phyloP scores from a whole-genome alignment of 139 green algal genomes.

The Eudorina sp. region DNA sequence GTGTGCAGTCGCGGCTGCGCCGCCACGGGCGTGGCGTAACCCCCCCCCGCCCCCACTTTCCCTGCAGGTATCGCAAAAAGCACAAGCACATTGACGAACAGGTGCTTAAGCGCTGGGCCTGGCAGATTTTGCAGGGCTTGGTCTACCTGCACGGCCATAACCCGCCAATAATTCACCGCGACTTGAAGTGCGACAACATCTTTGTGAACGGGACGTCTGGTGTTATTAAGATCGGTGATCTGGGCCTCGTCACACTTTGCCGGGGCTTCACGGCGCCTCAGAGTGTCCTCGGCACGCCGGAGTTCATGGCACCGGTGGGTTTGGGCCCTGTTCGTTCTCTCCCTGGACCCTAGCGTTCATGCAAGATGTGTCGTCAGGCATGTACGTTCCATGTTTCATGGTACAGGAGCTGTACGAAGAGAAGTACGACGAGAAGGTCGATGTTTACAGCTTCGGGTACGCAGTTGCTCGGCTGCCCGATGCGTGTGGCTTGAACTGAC shows the following conservation, averaged over 20 bases:
- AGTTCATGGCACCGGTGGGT: conserved; percentile 52
- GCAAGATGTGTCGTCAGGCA: no score
- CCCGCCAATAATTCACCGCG: conserved; percentile 92
- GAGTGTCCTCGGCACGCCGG: conserved; percentile 84
- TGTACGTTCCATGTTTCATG: no score
- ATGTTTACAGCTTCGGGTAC: conserved; percentile 82
- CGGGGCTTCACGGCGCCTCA: conserved; percentile 90
- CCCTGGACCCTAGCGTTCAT: no score
- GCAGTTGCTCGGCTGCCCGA: background rate
- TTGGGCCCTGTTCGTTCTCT: no score
- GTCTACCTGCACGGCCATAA: conserved; percentile 96
- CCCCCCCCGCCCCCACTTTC: no score
- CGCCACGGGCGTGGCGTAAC: no score
- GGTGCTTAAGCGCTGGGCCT: conserved; percentile 95
- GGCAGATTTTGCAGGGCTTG: conserved; percentile 97
- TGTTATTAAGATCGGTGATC: conserved; percentile 98
- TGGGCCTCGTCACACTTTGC: conserved; percentile 96
- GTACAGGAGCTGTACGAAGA: conserved; percentile 97
- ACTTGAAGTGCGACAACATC: conserved; percentile 96
- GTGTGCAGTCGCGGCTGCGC: background rate
- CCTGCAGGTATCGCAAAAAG: conserved; percentile 92
- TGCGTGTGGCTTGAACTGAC: background rate
- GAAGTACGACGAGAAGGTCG: conserved; percentile 98
- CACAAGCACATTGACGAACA: conserved; percentile 94
- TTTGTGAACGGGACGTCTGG: conserved; percentile 96